These are phyloP conservation scores for Cyclanthera cordifolia DNA, from an alignment of 306 rosid species.

Conservation along the genomic window DNA sequence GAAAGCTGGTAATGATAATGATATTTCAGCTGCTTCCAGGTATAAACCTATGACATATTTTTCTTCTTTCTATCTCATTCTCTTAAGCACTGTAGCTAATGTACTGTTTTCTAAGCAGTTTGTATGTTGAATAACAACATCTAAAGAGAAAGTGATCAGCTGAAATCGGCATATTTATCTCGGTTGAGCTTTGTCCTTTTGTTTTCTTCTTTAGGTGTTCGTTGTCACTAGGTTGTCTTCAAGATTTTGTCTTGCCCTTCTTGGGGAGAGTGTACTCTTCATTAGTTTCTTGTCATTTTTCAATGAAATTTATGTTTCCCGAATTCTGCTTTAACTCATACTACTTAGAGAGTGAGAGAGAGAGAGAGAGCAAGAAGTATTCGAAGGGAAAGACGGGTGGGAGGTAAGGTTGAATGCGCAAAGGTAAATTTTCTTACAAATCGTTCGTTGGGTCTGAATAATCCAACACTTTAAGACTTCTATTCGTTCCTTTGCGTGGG, in stretches of 20 bases:
- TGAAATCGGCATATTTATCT: neutral
- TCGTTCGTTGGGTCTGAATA: too few relatives aligned
- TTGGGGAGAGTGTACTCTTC: neutral
- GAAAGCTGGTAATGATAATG: constrained; percentile 64
- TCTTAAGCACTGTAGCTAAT: neutral
- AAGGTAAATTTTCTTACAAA: too few relatives aligned
- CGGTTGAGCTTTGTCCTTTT: too few relatives aligned
- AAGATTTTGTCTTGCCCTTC: neutral
- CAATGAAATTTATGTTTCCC: too few relatives aligned
- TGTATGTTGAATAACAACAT: neutral
- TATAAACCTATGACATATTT: constrained; percentile 26
- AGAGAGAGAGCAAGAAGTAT: too few relatives aligned
- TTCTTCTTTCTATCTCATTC: constrained; percentile 4
- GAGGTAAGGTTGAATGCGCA: too few relatives aligned
- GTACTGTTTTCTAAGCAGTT: neutral
- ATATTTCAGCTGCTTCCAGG: constrained; percentile 89
- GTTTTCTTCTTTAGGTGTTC: too few relatives aligned
- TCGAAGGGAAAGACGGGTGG: too few relatives aligned
- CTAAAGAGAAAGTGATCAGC: neutral
- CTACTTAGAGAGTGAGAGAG: too few relatives aligned
- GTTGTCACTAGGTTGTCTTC: neutral
- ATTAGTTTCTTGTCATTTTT: neutral
- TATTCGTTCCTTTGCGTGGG: too few relatives aligned
- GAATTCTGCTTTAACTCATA: too few relatives aligned
- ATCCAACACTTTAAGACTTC: too few relatives aligned